These are phyloP conservation scores for Tubosaeta brunneosetosa DNA, from an alignment of 768 basidiomycete genomes.

Conservation along the genomic window DNA sequence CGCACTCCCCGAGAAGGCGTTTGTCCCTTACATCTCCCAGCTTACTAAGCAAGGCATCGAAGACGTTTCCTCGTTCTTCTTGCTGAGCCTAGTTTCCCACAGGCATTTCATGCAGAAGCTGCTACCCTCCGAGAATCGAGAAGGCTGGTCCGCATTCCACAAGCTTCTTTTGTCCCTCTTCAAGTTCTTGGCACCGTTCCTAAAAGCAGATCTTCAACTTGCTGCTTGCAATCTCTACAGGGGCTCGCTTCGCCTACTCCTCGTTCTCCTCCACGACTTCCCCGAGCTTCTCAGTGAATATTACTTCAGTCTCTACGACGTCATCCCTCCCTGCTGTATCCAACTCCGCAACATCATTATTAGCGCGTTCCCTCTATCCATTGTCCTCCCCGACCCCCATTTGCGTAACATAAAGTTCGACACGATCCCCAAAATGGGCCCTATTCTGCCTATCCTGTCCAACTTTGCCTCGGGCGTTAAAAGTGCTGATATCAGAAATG, in stretches of 20 bases:
- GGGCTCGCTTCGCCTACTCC: constrained; percentile 82
- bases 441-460: constrained; percentile 84
- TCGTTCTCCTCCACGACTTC: constrained; percentile 97
- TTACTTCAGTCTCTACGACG: constrained; percentile 93
- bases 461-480: constrained; percentile 86
- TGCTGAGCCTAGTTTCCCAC: constrained; percentile 96
- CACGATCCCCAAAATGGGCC: constrained; percentile 82
- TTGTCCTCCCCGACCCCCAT: constrained; percentile 83
- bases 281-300: constrained; percentile 97
- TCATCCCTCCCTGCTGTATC: constrained; percentile 87
- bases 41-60: constrained; percentile 97
- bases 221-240: constrained; percentile 86
- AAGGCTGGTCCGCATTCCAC: constrained; percentile 97
- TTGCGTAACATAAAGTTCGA: constrained; percentile 72
- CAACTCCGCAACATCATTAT: constrained; percentile 96
- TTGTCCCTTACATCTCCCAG: constrained; percentile 95
- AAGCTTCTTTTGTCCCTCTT: constrained; percentile 89
- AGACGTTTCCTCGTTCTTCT: constrained; percentile 95
- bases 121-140: constrained; percentile 79
- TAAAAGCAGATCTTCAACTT: constrained; percentile 75
- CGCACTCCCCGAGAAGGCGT: constrained; percentile 87
- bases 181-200: constrained; percentile 90
- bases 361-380: constrained; percentile 83
- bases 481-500: constrained; percentile 68
- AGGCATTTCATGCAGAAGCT: constrained; percentile 97